Evolutionary conservation across 2,329 filamentous ascomycete species (phyloP), one percentile per base, ranked within the genome.

Genomic region (Microdochium paspali): DNA sequence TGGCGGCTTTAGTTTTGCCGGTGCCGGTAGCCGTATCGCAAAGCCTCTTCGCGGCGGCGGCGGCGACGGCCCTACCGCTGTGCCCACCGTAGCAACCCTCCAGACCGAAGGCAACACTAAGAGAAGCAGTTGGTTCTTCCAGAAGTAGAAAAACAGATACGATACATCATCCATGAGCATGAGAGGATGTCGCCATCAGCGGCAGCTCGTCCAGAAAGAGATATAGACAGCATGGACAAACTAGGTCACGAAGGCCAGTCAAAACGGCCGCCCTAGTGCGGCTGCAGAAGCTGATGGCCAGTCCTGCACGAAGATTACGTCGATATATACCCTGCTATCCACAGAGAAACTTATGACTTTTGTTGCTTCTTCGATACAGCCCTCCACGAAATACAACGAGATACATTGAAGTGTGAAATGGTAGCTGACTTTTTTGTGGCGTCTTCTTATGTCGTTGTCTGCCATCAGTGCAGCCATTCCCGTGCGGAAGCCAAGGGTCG

Each of bases 111-210:
- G 67, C 54, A 62, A 57, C 56, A 62, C 65, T 56, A 87, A 87
- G 77, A 75, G 84, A 58, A 80, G 76, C 59, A 86, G 82, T 64
- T 87, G 83, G 83, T 86, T 86, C 70, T 86, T 85, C 66, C 80
- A 83, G 66, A 82, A 83, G 49, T 63, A 58, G 53, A 49, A 46
- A 31, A 47, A 49, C 10, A 18, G 35, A 20, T 20, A 40, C 35
- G 35, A 40, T 40, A 18, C 18, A 40, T 40, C 26, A 28, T 28
- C 7, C 7, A 28, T 13, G 26, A 28, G 26, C 26, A 13, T 28
- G 26, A 28, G 13, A 28, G 26, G 7, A 28, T 28, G 7, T 7
- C 7, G 26, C 26, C 26, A 13, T 28, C 13, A 13, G 26, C 26
- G 26, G 26, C 26, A 13, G 26, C 13, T 28, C 26, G 13, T 13